Base-by-base conservation (phyloP, 2,329 filamentous ascomycete species). In the Microascus cirrosus region DNA sequence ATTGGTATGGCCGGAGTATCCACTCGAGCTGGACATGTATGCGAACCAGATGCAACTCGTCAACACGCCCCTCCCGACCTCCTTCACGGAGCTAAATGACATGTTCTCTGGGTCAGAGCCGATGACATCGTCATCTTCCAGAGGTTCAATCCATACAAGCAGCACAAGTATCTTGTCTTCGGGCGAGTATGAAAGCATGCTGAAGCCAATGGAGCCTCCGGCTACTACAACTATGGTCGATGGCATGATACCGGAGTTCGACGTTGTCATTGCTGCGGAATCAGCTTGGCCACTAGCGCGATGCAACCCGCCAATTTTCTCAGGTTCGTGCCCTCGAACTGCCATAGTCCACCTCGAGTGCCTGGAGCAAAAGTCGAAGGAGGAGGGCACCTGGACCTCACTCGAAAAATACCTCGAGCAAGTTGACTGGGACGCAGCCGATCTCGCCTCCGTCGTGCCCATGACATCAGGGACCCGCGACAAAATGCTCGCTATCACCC, bases 401-500 rank as follows among this genome's bases (percentile, higher is more conserved):
- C 63, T 80, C 36, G 73, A 77, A 58, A 69, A 70, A 54, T 73
- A 73, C 36, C 62, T 77, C 4, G 68, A 73, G 20, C 65, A 69
- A 15, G 64, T 68, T 13, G 66, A 73, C 45, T 69, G 68, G 68
- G 67, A 73, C 54, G 64, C 68, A 2, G 59, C 66, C 20, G 70
- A 73, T 60, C 61, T 71, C 36, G 67, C 73, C 3, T 71, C 71
- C 2, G 76, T 80, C 2, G 70, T 77, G 5, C 73, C 77, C 3
- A 69, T 80, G 55, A 73, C 67, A 2, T 64, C 72, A 3, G 67
- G 77, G 52, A 84, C 84, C 2, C 77, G 85, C 35, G 86, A 89
- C 66, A 84, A 83, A 66, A 79, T 89, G 64, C 77, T 87, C n/a
- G 85, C 84, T 54, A 87, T 88, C 61, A 87, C 84, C 0, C 85